A percentile compares a stretch with the other conserved stretches of the same genome.
These are phyloP conservation scores for Chrysoporthe austroafricana DNA, from an alignment of 2,329 filamentous ascomycete genomes.

Conservation along the genomic window DNA sequence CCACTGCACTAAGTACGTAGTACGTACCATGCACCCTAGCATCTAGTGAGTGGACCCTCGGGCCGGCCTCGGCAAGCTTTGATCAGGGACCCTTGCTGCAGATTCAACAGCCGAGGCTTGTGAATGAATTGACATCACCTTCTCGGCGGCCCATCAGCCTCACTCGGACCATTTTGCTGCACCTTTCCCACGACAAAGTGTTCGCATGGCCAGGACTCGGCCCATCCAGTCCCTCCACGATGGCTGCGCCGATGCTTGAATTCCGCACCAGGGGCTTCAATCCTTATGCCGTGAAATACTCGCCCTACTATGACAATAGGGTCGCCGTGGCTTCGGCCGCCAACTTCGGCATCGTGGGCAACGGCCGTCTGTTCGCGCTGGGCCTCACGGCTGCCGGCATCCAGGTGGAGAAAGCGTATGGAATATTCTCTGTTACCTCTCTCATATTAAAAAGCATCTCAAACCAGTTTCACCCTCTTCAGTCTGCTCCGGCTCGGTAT, in stretches of 20 bases:
- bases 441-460: too few relatives aligned
- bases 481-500: not conserved
- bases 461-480: not conserved
- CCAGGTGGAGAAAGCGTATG: constrained; percentile 78
- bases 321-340: constrained; percentile 88
- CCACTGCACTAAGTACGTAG: too few relatives aligned
- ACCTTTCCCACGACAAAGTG: not conserved
- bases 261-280: constrained; percentile 94
- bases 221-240: constrained; percentile 30
- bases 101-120: constrained; percentile 24
- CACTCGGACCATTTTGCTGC: not conserved
- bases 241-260: constrained; percentile 75
- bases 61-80: constrained; percentile 21
- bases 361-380: constrained; percentile 86
- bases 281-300: constrained; percentile 97
- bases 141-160: not conserved
- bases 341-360: constrained; percentile 96
- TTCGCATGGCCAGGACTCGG: constrained; percentile 7
- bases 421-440: constrained; percentile 16
- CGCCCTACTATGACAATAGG: constrained; percentile 94
- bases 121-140: constrained; percentile 24
- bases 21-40: too few relatives aligned
- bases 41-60: not conserved
- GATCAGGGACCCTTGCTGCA: too few relatives aligned
- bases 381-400: constrained; percentile 83